These are phyloP conservation scores for Coniochaeta sp. DNA, from an alignment of 2,329 filamentous ascomycete genomes.

Conservation along the genomic window DNA sequence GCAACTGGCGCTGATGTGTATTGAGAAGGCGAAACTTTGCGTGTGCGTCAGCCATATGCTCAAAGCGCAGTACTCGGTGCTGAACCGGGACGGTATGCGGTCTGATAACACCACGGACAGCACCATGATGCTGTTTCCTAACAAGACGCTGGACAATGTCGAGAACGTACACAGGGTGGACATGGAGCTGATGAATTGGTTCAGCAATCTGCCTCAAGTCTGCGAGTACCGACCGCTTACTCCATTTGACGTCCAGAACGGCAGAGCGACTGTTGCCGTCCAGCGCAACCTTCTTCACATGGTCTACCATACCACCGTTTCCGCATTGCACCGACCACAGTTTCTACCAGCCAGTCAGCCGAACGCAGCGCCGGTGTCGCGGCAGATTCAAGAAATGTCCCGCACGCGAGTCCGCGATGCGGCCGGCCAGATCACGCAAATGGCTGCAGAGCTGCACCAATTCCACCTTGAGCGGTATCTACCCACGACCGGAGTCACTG, in stretches of 20 bases:
- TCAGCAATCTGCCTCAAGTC: slow-evolving; percentile 60
- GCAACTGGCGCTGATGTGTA: slow-evolving; percentile 79
- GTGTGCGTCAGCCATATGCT: slow-evolving; percentile 85
- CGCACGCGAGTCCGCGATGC: slow-evolving; percentile 76
- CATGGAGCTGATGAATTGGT: slow-evolving; percentile 71
- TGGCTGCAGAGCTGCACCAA: slow-evolving; percentile 68
- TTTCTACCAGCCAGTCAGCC: slow-evolving; percentile 67
- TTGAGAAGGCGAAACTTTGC: slow-evolving; percentile 85
- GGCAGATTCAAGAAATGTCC: slow-evolving; percentile 74
- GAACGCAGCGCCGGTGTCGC: slow-evolving; percentile 38
- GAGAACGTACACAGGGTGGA: slow-evolving; percentile 76
- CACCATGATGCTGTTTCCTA: slow-evolving; percentile 86
- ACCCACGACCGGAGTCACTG: slow-evolving; percentile 83
- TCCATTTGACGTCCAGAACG: slow-evolving; percentile 49
- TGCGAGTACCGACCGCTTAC: slow-evolving; percentile 59
- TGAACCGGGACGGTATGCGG: slow-evolving; percentile 75
- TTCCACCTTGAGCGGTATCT: slow-evolving; percentile 69
- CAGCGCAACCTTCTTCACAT: slow-evolving; percentile 87
- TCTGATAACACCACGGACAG: slow-evolving; percentile 68
- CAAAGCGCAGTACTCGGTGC: slow-evolving; percentile 83
- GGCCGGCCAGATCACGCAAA: slow-evolving; percentile 75
- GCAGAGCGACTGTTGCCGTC: slow-evolving; percentile 53
- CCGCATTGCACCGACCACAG: slow-evolving; percentile 83
- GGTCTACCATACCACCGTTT: slow-evolving; percentile 88
- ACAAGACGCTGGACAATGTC: slow-evolving; percentile 76